Percentiles rank a stretch among this genome's conserved stretches.
Conservation (phyloP, 345 rosid species). For the Firmiana major region DNA sequence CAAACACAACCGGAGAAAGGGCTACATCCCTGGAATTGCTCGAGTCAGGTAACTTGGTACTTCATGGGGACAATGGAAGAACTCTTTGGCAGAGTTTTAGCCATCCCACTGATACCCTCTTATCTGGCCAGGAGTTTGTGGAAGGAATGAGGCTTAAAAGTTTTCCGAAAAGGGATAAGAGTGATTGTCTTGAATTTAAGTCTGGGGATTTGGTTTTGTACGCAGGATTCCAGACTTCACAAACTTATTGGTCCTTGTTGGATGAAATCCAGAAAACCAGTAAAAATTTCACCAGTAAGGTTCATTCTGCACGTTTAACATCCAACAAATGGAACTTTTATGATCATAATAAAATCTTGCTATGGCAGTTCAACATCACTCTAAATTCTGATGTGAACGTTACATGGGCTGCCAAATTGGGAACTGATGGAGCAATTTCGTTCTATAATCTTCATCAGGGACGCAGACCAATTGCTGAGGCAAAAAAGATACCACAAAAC, state of each 20-base stretch:
- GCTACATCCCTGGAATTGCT: constrained; percentile 36
- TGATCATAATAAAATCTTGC: constrained; percentile 27
- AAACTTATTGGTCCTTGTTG: constrained; percentile 48
- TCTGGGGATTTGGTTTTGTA: constrained; percentile 46
- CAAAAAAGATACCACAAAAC: constrained; percentile 35
- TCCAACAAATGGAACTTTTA: constrained; percentile 52
- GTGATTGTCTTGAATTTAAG: constrained; percentile 30
- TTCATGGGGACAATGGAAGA: constrained; percentile 27
- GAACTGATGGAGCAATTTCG: constrained; percentile 30
- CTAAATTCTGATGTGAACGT: constrained; percentile 28
- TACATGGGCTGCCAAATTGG: constrained; percentile 39
- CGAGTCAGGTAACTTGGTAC: constrained; percentile 54
- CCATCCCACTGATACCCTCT: constrained; percentile 48
- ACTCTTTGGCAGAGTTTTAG: constrained; percentile 59
- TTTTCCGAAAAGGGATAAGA: constrained; percentile 20
- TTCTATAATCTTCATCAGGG: constrained; percentile 36
- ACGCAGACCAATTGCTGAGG: constrained; percentile 18
- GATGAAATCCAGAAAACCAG: constrained; percentile 29
- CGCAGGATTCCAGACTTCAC: constrained; percentile 38
- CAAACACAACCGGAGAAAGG: constrained; percentile 33
- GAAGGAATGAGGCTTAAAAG: constrained; percentile 33
- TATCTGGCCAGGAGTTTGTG: constrained; percentile 50
- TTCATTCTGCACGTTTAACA: constrained; percentile 32
- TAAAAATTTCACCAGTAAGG: constrained; percentile 23
- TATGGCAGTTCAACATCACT: constrained; percentile 40